Conservation (phyloP, 2,329 filamentous ascomycete genomes). For the Dactylonectria macrodidyma region DNA sequence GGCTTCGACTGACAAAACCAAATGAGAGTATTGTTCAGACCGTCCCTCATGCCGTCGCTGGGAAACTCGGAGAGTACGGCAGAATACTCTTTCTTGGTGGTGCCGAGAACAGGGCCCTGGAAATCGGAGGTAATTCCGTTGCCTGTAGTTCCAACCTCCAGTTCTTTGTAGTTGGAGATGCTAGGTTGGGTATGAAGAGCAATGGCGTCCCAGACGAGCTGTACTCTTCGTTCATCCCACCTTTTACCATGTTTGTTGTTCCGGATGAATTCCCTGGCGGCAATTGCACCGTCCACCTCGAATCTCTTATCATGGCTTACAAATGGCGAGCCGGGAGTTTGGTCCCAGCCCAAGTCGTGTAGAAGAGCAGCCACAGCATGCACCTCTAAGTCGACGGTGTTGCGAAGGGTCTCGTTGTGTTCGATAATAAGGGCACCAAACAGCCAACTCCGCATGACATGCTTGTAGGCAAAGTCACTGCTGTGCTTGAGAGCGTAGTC, state of each 20-base stretch:
- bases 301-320: constrained; percentile 25
- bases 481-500: constrained; percentile 16
- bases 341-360: constrained; percentile 35
- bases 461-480: constrained; percentile 29
- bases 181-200: constrained; percentile 28
- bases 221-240: constrained; percentile 14
- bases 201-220: constrained; percentile 31
- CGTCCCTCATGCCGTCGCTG: constrained; percentile 15
- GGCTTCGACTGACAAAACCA: constrained; percentile 31
- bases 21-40: constrained; percentile 26
- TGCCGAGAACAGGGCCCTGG: constrained; percentile 11
- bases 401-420: constrained; percentile 18
- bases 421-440: constrained; percentile 23
- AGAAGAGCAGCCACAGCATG: constrained; percentile 31
- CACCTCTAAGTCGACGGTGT: constrained; percentile 10
- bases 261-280: constrained; percentile 20
- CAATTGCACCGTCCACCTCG: constrained; percentile 31
- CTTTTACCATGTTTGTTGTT: constrained; percentile 12
- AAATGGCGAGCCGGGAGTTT: constrained; percentile 14
- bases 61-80: constrained; percentile 10
- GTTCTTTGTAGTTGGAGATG: constrained; percentile 29
- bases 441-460: constrained; percentile 32
- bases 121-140: constrained; percentile 29
- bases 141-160: constrained; percentile 20
- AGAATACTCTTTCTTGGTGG: constrained; percentile 7